Percentiles rank a stretch among this genome's conserved stretches.
Conservation (phyloP, 768 basidiomycete species). For the Kwoniella pini region DNA sequence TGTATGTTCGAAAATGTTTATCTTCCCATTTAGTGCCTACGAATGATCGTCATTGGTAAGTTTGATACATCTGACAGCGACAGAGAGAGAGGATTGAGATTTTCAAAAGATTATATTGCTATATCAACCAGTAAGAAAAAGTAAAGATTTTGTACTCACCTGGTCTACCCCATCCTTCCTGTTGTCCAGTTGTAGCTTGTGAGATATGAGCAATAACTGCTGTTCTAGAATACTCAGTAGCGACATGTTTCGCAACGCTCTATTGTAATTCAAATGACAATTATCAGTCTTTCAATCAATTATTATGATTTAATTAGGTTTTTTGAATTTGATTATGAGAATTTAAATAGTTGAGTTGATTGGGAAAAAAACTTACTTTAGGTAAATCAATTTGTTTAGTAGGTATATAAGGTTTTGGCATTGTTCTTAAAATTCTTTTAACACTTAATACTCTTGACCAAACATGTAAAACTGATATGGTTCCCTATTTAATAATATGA, state of each 20-base stretch:
- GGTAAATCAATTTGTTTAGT: conserved; percentile 51
- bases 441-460: conserved; percentile 42
- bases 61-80: too few species aligned
- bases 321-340: too few species aligned
- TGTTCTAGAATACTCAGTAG: conserved; percentile 51
- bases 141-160: conserved; percentile 27
- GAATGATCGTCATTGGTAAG: not conserved
- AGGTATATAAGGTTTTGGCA: conserved; percentile 55
- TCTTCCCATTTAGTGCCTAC: conserved; percentile 45
- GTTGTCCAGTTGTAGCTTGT: conserved; percentile 51
- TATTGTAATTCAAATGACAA: too few species aligned
- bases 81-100: too few species aligned
- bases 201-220: conserved; percentile 54
- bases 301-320: too few species aligned
- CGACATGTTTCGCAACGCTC: conserved; percentile 52
- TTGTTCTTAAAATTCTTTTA: conserved; percentile 43
- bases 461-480: conserved; percentile 33
- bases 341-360: too few species aligned
- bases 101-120: not conserved
- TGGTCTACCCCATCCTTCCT: conserved; percentile 55
- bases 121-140: not conserved
- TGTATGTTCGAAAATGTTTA: conserved; percentile 39
- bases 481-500: conserved; percentile 16
- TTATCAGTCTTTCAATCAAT: too few species aligned
- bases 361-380: conserved; percentile 38